These are phyloP conservation scores for Pleurotus djamor DNA, from an alignment of 768 basidiomycete species.

Conservation along the genomic window DNA sequence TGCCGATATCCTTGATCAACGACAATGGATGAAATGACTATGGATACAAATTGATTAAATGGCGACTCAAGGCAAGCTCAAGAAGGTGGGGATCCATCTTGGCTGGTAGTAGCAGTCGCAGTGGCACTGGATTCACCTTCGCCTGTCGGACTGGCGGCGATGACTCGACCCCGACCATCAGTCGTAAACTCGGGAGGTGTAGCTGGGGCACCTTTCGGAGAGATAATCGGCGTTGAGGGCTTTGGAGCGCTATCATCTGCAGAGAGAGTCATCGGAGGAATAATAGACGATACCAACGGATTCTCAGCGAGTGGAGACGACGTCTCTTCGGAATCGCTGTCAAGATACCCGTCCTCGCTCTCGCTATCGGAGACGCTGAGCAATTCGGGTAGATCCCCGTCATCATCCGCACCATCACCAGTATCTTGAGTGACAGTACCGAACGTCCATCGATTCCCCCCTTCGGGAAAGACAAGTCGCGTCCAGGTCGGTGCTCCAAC, in stretches of 20 bases:
- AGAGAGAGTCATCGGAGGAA: not conserved
- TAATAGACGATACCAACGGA: not conserved
- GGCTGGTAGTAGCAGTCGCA: not conserved
- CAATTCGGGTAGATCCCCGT: constrained; percentile 33
- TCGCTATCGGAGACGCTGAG: constrained; percentile 34
- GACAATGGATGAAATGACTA: no score
- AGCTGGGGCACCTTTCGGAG: not conserved
- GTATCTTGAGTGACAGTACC: constrained; percentile 5
- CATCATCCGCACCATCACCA: constrained; percentile 11
- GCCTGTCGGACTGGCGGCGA: constrained; percentile 30
- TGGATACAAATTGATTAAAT: no score
- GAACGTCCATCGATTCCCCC: constrained; percentile 3
- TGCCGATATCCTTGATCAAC: no score
- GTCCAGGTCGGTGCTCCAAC: not conserved
- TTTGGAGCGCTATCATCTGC: not conserved
- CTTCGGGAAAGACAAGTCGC: not conserved
- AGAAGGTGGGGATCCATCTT: not conserved
- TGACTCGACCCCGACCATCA: constrained; percentile 63
- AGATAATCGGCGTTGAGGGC: not conserved
- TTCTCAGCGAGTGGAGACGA: not conserved
- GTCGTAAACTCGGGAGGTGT: constrained; percentile 55
- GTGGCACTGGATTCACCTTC: not conserved
- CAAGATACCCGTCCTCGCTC: constrained; percentile 20
- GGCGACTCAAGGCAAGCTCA: no score
- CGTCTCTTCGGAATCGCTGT: constrained; percentile 18